A percentile compares a stretch with the other conserved stretches of the same genome.
These are phyloP conservation scores for Rhizopogon vesiculosus DNA, from an alignment of 768 basidiomycete species.

Conservation along the genomic window DNA sequence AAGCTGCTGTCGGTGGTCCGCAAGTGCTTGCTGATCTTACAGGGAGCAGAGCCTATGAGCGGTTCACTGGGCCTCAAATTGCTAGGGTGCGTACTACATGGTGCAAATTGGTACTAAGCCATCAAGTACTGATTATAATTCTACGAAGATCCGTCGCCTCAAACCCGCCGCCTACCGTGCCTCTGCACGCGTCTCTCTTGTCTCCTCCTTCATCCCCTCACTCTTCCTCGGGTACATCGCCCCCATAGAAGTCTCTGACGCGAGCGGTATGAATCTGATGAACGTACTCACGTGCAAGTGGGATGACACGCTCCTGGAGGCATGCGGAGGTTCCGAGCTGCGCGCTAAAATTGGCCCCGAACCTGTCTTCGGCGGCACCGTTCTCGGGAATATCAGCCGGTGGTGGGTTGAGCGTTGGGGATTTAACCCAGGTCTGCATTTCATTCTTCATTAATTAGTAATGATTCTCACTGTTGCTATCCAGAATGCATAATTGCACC, in stretches of 20 bases:
- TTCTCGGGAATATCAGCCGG: slow-evolving; percentile 56
- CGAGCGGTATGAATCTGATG: slow-evolving; percentile 90
- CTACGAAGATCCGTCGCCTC: slow-evolving; percentile 48
- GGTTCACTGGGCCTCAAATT: slow-evolving; percentile 88
- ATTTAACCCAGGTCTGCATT: slow-evolving; percentile 52
- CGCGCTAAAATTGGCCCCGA: slow-evolving; percentile 70
- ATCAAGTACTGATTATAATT: neutral
- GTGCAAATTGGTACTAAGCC: neutral
- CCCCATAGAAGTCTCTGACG: slow-evolving; percentile 83
- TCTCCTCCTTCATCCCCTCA: slow-evolving; percentile 80
- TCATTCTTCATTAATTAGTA: neutral
- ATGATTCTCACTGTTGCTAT: neutral
- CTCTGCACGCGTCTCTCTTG: slow-evolving; percentile 69
- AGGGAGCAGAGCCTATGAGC: slow-evolving; percentile 81
- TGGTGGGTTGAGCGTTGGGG: slow-evolving; percentile 81
- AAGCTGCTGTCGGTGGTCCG: slow-evolving; percentile 62
- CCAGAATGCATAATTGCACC: slow-evolving; percentile 75
- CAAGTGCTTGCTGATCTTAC: slow-evolving; percentile 70
- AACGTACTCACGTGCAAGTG: slow-evolving; percentile 69
- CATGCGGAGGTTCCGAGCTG: slow-evolving; percentile 65
- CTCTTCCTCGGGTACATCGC: slow-evolving; percentile 75
- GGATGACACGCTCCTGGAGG: slow-evolving; percentile 61
- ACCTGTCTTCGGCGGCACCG: slow-evolving; percentile 66
- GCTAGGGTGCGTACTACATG: slow-evolving; percentile 45
- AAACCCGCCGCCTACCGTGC: slow-evolving; percentile 49